Evolutionary conservation across 306 rosid genomes (phyloP), one percentile per base, ranked within the genome.

Genomic region (Senna siamea): DNA sequence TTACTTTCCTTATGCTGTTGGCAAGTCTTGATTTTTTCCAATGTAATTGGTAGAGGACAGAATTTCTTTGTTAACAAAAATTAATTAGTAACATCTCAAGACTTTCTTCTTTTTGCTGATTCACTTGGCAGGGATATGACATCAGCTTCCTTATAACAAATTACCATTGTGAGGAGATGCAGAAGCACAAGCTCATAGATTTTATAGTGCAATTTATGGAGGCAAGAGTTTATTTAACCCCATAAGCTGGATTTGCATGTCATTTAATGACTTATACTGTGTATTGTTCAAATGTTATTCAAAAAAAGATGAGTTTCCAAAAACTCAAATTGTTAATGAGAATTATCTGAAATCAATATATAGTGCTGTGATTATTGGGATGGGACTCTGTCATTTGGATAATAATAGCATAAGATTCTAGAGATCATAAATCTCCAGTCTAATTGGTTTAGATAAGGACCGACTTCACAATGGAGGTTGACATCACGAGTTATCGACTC

Each of bases 141-240:
- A 89, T 89, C 77, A 94, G 99, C 86, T 94, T 94, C 87, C 99
- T 94, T 34, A 83, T 94, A 78, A 94, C 97, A 77, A 94, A 92
- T 80, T 88, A 88, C 83, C 99, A 94, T 62, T 94, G 93, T 17
- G 99, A 94, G 87, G 97, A 92, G 47, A 87, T 94, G 99, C 95
- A 94, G 81, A 94, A 89, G 84, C 96, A 92, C 26, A 94, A 89
- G 57, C 99, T 94, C 83, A 94, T 94, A 47, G 97, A 94, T 82
- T 94, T 94, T 78, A 92, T 94, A 23, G 96, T 92, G 73, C 97
- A 94, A 76, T 94, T 94, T 82, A 92, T 94, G 97, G 97, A 94
- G 97, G 99, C 78, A 87, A 89, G 96, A 73, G 65, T 71, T 81
- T 76, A 38, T 28, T 82, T 59, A 59, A 55, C 40, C 79, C 65